phyloP scores from a whole-genome alignment of 208 protist genomes.

The Blastocrithidia nonstop region DNA sequence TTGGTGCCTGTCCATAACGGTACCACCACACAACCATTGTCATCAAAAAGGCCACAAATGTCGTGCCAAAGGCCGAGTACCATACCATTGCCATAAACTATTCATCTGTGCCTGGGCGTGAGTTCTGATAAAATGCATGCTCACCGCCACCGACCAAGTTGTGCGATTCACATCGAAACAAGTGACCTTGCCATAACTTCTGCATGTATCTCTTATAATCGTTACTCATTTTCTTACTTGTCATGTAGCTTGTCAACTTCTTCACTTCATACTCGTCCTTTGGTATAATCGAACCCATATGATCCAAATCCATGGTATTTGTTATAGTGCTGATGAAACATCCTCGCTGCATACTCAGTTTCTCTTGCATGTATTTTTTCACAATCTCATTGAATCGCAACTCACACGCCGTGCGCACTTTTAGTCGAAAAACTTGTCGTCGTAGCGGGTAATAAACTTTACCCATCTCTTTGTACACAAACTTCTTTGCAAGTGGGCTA shows the following conservation, averaged over 20 bases:
- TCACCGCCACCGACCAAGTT: constrained; percentile 65
- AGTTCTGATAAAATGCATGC: constrained; percentile 62
- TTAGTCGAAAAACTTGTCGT: constrained; percentile 72
- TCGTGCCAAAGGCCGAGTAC: constrained; percentile 53
- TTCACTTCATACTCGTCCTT: constrained; percentile 85
- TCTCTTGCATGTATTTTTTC: constrained; percentile 79
- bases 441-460: constrained; percentile 79
- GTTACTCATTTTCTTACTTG: constrained; percentile 81
- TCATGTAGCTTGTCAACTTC: constrained; percentile 81
- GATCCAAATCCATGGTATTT: constrained; percentile 77
- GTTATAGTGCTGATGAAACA: constrained; percentile 77
- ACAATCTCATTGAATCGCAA: constrained; percentile 78
- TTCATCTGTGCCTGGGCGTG: constrained; percentile 74
- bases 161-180: constrained; percentile 73
- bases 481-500: constrained; percentile 77
- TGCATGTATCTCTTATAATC: constrained; percentile 85
- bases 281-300: constrained; percentile 84
- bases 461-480: constrained; percentile 74
- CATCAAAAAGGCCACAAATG: constrained; percentile 43
- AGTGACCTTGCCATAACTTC: constrained; percentile 66
- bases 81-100: constrained; percentile 83
- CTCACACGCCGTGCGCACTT: constrained; percentile 75
- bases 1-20: constrained; percentile 70
- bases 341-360: constrained; percentile 70
- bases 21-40: constrained; percentile 70